Base-by-base conservation (phyloP, 768 basidiomycete species). In the Xerocomus spinulosus region DNA sequence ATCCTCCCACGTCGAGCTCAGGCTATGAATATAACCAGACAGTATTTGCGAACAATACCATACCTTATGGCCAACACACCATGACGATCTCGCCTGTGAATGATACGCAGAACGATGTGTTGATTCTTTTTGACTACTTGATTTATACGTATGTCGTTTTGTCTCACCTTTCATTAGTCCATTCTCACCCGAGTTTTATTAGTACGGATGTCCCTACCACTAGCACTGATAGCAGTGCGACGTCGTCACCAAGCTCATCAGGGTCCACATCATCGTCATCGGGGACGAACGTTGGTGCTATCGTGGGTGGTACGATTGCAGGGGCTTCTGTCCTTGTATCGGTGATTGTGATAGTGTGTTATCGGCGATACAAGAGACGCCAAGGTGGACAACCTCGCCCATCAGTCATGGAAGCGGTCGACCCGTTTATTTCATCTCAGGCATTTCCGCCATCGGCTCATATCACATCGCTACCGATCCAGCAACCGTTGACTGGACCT, bases 101-200 rank as follows among this genome's bases (percentile, higher is more conserved):
- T 12, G 24, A 40, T n/a, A 4, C 38, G 1, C 29, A 18, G 12
- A 25, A 20, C 5, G 2, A 23, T 0, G 32, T 53, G 17, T 33
- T 51, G 44, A 55, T 56, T 5, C 14, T 54, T 14, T 56, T 54
- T 13, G 55, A 57, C 21, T 58, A 58, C 33, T 28, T 54, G 2
- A 36, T 58, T 21, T 58, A 58, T 10, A 55, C 48, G 53, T 56
- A 9, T 9, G 56, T 50, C 23, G 10, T 10, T 28, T 6, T 10
- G 10, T 28, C 26, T 28, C 10, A 10, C 10, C 26, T 10, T 6
- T 5, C 26, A 28, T 28, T 28, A 10, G 26, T 28, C 26, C n/a
- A 28, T 28, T 28, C 26, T 28, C 10, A 28, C 26, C 26, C 5
- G 10, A 28, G 26, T 28, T 10, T 6, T 28, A 10, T 28, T 28